Conservation (phyloP, 164 flowering plant species). For the Taxillus chinensis region DNA sequence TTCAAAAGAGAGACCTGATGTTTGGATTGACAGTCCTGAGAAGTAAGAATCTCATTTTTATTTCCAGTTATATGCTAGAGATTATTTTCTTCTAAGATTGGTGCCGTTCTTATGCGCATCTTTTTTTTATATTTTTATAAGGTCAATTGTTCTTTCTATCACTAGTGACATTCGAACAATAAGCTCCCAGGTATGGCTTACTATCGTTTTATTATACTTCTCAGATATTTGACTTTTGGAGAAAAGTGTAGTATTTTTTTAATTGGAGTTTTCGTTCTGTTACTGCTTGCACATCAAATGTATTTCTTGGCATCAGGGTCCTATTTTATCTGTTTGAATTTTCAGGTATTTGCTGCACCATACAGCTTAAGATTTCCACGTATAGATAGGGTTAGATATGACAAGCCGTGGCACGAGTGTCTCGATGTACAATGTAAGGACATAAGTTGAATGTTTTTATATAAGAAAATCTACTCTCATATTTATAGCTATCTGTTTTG, state of each 20-base stretch:
- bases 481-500: background rate
- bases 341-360: constrained; percentile 92
- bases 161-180: constrained; percentile 94
- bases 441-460: background rate
- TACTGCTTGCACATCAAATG: no score
- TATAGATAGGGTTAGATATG: constrained; percentile 84
- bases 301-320: no score
- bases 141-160: constrained; percentile 84
- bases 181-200: constrained; percentile 56
- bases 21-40: constrained; percentile 98
- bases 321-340: constrained; percentile 1
- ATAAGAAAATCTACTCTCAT: background rate
- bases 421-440: constrained; percentile 86
- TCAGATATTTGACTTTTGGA: background rate
- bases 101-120: background rate
- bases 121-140: constrained; percentile 14
- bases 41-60: constrained; percentile 36
- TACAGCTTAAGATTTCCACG: constrained; percentile 94
- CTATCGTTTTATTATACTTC: background rate
- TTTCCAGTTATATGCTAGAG: constrained; percentile 1
- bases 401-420: constrained; percentile 99
- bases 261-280: no score
- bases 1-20: constrained; percentile 97
- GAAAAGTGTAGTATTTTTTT: background rate
- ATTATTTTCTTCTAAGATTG: background rate